Evolutionary conservation across 1,139 yeast genomes (phyloP), one percentile per base, ranked within the genome.

Genomic region (Blastobotrys illinoisensis): DNA sequence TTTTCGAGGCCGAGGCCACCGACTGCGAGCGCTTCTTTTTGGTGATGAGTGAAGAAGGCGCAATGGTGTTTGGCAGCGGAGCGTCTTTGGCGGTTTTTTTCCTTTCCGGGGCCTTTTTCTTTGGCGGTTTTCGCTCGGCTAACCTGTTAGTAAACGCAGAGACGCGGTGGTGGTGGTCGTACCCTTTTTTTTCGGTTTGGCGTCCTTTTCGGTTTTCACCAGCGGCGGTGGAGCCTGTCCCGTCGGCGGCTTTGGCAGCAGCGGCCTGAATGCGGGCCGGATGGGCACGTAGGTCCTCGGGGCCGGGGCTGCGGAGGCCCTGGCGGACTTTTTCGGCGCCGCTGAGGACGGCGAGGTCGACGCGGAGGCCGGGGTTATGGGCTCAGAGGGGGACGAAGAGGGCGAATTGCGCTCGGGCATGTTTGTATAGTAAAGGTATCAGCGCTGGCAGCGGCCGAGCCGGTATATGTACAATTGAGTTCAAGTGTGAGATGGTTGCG

Each of bases 231-330:
- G 16, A 11, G 20, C 36, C 28, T 20, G 24, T 18, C 21, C 40
- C 45, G 45, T 47, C 14, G 40, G 50, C 16, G 73, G 72, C 53
- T 70, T 70, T 32, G 74, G 73, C 51, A 71, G 61, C 52, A 71
- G 56, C 24, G 74, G 74, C 20, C 74, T 64, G 53, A 68, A 66
- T 9, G 71, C 67, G 6, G 74, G 73, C 46, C 72, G 61, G 52
- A 70, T 67, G 24, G 74, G 71, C 18, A 70, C 72, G 56, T 62
- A 68, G 4, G 40, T 32, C 40, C 40, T 32, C 40, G 32, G 32
- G 13, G 13, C 40, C 40, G 40, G 40, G 16, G 40, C 40, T n/a
- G 40, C 40, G 13, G 11, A 32, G 4, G 23, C 4, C 40, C 16
- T 5, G 40, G 7, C 7, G 40, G 16, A 14, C 14, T n/a, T 32